phyloP scores from a whole-genome alignment of 192 early-diverging fungal genomes.

The Coemansia biformis region DNA sequence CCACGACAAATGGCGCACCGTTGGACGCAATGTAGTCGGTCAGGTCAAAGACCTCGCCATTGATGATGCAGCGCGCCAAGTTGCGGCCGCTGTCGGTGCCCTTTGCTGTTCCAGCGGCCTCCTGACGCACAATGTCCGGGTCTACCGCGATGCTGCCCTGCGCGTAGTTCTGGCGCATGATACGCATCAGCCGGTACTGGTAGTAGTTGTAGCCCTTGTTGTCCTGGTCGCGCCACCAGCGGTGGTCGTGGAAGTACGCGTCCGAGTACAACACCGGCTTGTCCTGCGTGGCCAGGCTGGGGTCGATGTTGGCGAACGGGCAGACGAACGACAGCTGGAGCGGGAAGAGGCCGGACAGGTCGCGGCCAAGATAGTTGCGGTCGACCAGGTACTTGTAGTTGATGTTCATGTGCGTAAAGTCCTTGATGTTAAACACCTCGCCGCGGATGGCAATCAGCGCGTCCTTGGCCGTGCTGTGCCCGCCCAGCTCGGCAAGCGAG shows the following conservation, averaged over 20 bases:
- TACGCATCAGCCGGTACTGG: slow-evolving; percentile 55
- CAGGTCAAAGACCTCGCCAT: slow-evolving; percentile 66
- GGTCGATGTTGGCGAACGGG: slow-evolving; percentile 52
- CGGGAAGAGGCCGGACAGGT: slow-evolving; percentile 65
- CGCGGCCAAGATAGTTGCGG: slow-evolving; percentile 60
- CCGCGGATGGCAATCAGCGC: slow-evolving; percentile 68
- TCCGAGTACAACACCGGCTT: slow-evolving; percentile 55
- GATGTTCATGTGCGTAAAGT: slow-evolving; percentile 54
- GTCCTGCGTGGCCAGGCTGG: slow-evolving; percentile 43
- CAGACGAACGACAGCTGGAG: slow-evolving; percentile 57
- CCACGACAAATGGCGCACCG: slow-evolving; percentile 42
- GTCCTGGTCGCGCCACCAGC: slow-evolving; percentile 49
- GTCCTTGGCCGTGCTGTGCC: slow-evolving; percentile 52
- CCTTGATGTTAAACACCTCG: slow-evolving; percentile 70
- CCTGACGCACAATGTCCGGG: slow-evolving; percentile 47
- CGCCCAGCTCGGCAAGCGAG: slow-evolving; percentile 58
- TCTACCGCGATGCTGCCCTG: slow-evolving; percentile 58
- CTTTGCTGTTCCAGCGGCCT: slow-evolving; percentile 41
- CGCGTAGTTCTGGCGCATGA: slow-evolving; percentile 61
- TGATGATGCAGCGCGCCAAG: slow-evolving; percentile 55
- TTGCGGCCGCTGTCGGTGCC: slow-evolving; percentile 38
- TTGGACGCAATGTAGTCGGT: slow-evolving; percentile 59
- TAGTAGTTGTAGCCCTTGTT: slow-evolving; percentile 63
- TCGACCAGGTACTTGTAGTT: slow-evolving; percentile 45
- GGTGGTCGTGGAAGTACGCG: slow-evolving; percentile 63